Evolutionary conservation across 768 basidiomycete species (phyloP), one percentile per base, ranked within the genome.

Genomic region (Cystobasidium tubakii): DNA sequence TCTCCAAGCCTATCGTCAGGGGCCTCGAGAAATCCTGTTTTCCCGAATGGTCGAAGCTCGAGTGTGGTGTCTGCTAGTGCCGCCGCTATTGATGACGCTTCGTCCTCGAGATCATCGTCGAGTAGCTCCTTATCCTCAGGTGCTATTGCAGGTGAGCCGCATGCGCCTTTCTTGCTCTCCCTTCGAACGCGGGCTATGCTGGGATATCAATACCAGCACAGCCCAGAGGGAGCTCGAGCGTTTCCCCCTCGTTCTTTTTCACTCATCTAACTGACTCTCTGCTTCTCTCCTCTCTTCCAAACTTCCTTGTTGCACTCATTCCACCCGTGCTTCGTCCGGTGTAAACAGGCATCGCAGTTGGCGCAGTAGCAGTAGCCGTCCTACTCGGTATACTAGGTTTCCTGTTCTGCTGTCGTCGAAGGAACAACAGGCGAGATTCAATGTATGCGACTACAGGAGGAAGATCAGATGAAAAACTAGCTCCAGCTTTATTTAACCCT

Each of bases 321-420:
- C 44, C 12, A 7, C 4, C 53, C 15, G 3, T 53, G 43, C 10
- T 23, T 53, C 25, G 10, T 4, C 25, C 4, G 12, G 15, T 15
- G n/a, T 3, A 50, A 50, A 54, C 66, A 67, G 66, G 66, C 44
- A 67, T 67, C 3, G 66, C 50, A 25, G 66, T 67, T 23, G 66
- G 66, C 3, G 66, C 44, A 25, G 25, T 67, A 13, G 66, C 66
- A 25, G 33, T 60, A 27, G 66, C 66, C 21, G 25, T 67, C 44
- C 21, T 67, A 31, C 27, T 67, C n/a, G 66, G 31, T 12, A 50
- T 54, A 21, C 50, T 67, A 43, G 66, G 31, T 29, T 42, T 54
- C 42, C 42, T 53, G 19, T 33, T 67, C 42, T 67, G 66, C 44
- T 46, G 42, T 33, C 13, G 66, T 27, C 43, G 66, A 53, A 53